Percentiles rank a stretch among this genome's conserved stretches.
Conservation (phyloP, 1,284 basidiomycete species). For the Tylopilus microsporus region DNA sequence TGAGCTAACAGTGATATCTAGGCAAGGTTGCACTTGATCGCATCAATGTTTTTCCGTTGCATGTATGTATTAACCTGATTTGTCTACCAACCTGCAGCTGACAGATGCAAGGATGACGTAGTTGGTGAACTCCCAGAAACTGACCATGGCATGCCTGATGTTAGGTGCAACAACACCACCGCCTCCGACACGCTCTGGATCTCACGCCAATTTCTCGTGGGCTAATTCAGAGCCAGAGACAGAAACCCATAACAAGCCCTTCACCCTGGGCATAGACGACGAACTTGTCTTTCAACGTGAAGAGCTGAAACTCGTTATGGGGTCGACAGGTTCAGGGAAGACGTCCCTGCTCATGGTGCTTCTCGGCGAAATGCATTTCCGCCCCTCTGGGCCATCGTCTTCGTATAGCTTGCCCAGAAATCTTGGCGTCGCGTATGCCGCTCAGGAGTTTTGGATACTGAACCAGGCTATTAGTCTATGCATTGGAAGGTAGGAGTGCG, state of each 20-base stretch:
- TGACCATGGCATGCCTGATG: background rate
- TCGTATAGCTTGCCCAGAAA: constrained; percentile 51
- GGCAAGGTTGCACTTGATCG: too few species aligned
- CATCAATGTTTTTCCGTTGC: too few species aligned
- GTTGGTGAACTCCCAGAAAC: too few species aligned
- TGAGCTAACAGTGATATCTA: too few species aligned
- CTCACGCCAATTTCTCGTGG: constrained; percentile 34
- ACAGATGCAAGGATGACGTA: too few species aligned
- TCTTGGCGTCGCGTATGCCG: constrained; percentile 42
- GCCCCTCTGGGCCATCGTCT: constrained; percentile 25
- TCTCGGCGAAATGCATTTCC: constrained; percentile 35
- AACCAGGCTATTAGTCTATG: constrained; percentile 44
- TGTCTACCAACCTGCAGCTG: too few species aligned
- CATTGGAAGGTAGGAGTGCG: constrained; percentile 25
- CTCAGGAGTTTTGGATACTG: constrained; percentile 42
- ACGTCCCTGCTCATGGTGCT: constrained; percentile 50
- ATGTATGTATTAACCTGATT: too few species aligned
- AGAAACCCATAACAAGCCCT: constrained; percentile 29
- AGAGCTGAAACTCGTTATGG: constrained; percentile 42
- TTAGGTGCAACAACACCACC: background rate
- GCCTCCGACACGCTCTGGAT: constrained; percentile 27
- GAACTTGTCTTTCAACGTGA: constrained; percentile 57
- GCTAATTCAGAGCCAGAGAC: constrained; percentile 15
- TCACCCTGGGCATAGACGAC: constrained; percentile 45
- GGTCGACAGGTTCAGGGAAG: constrained; percentile 55